Percentiles rank a stretch among this genome's conserved stretches.
Evolutionary conservation across 768 basidiomycete species (phyloP).

Genomic region (Clavaria fumosa): DNA sequence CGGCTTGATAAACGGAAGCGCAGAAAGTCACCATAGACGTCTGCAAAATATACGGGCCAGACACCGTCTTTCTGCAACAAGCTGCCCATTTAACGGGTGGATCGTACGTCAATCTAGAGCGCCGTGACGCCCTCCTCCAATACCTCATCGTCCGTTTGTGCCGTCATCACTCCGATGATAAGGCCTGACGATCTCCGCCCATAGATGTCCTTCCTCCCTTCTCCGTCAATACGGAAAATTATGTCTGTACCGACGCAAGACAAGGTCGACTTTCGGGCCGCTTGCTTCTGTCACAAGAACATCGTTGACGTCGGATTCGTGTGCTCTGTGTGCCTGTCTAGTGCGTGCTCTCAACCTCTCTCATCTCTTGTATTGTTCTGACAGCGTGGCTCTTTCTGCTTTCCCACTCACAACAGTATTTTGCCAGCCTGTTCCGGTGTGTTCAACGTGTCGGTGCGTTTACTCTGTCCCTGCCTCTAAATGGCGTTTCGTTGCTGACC

Average conservation of each 20-base stretch:
- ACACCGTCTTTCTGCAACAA: conserved; percentile 94
- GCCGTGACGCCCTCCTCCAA: conserved; percentile 78
- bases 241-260: conserved; percentile 87
- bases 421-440: conserved; percentile 86
- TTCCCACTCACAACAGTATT: too few species aligned
- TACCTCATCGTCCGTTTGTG: conserved; percentile 53
- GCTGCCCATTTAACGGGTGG: conserved; percentile 92
- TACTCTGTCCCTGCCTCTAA: conserved; percentile 3
- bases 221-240: conserved; percentile 49
- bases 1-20: conserved; percentile 3
- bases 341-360: conserved; percentile 31
- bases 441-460: conserved; percentile 81
- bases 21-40: conserved; percentile 97
- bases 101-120: conserved; percentile 75
- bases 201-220: conserved; percentile 66
- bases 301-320: conserved; percentile 96
- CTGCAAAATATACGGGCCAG: conserved; percentile 77
- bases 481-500: conserved; percentile 3
- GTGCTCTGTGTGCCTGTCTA: conserved; percentile 96
- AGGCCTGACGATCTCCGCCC: conserved; percentile 8
- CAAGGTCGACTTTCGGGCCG: conserved; percentile 90
- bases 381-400: too few species aligned
- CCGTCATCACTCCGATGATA: conserved; percentile 4
- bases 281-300: conserved; percentile 97
- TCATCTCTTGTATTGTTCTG: conserved; percentile 6